Base-by-base conservation (phyloP, 768 basidiomycete species). In the Cytidiella melzeri region DNA sequence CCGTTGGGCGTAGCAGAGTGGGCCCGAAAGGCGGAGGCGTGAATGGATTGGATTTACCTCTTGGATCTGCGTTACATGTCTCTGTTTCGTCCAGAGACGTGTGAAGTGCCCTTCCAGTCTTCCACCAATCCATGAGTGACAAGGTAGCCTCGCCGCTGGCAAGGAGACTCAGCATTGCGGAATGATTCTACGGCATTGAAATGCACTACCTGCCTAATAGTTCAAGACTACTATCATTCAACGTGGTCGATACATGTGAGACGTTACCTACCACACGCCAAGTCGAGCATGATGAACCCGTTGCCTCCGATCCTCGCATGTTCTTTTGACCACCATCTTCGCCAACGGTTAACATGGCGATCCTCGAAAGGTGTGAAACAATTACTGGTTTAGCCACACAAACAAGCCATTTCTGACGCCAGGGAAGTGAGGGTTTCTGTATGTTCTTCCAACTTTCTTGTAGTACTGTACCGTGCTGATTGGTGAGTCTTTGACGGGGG, bases 401-500 rank as follows among this genome's bases (percentile, higher is more conserved):
- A 73, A 73, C 19, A 81, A 64, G 60, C 75, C 76, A 24, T 73
- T 74, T 50, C 77, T 73, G 46, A 86, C 72, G 5, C 81, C 83
- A 2, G 80, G 81, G 54, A 79, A 84, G 64, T 86, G 84, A 0
- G 84, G 83, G 58, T 87, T 87, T 11, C 84, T 76, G 64, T 88
- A 86, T 9, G 76, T 79, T 18, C 78, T 64, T n/a, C 78, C 77
- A 1, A 85, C 82, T 67, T 78, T 77, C 40, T 65, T 72, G 59
- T 83, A 82, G 58, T 82, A 83, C 81, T 83, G 30, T 7, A 37
- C 26, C 2, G 4, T 24, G 36, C 39, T 30, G 26, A 7, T 34
- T 5, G 7, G 30, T 51, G n/a, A n/a, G n/a, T n/a, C n/a, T n/a
- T n/a, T n/a, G n/a, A n/a, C n/a, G n/a, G n/a, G n/a, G n/a, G n/a